phyloP scores from a whole-genome alignment of 495 filamentous ascomycete genomes.

The Xylaria acuta region DNA sequence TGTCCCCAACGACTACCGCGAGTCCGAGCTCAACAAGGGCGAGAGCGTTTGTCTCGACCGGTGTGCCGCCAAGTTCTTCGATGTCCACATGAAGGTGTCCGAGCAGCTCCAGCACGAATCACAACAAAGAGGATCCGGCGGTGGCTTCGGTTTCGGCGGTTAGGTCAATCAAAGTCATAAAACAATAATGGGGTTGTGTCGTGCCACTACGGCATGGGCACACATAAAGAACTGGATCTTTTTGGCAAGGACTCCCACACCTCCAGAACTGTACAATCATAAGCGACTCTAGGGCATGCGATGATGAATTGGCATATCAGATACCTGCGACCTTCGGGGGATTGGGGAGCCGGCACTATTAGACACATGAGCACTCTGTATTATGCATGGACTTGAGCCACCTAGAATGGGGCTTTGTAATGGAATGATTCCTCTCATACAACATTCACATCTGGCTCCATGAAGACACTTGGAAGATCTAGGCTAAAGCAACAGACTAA shows the following conservation, averaged over 20 bases:
- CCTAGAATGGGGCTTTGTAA: slow-evolving; percentile 20
- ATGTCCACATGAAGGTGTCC: slow-evolving; percentile 91
- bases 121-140: slow-evolving; percentile 47
- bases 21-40: slow-evolving; percentile 96
- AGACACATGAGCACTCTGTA: slow-evolving; percentile 16
- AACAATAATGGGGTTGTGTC: neutral
- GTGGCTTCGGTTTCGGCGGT: slow-evolving; percentile 45
- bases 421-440: slow-evolving; percentile 23
- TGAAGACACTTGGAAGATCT: neutral
- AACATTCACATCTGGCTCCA: neutral
- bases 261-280: slow-evolving; percentile 26
- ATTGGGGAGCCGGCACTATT: slow-evolving; percentile 4
- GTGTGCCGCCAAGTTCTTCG: slow-evolving; percentile 97
- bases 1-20: slow-evolving; percentile 87
- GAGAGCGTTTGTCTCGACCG: slow-evolving; percentile 97
- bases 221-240: slow-evolving; percentile 12
- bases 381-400: slow-evolving; percentile 13
- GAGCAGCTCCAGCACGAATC: slow-evolving; percentile 60
- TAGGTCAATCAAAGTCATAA: slow-evolving; percentile 20
- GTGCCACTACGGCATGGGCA: neutral
- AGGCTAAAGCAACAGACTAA: neutral
- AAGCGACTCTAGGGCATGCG: slow-evolving; percentile 20
- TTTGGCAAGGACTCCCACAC: neutral
- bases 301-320: slow-evolving; percentile 18
- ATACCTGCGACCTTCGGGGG: slow-evolving; percentile 11